Percentiles rank a stretch among this genome's conserved stretches.
Evolutionary conservation across 768 basidiomycete genomes (phyloP).

Genomic region (Pleurotus tuoliensis): DNA sequence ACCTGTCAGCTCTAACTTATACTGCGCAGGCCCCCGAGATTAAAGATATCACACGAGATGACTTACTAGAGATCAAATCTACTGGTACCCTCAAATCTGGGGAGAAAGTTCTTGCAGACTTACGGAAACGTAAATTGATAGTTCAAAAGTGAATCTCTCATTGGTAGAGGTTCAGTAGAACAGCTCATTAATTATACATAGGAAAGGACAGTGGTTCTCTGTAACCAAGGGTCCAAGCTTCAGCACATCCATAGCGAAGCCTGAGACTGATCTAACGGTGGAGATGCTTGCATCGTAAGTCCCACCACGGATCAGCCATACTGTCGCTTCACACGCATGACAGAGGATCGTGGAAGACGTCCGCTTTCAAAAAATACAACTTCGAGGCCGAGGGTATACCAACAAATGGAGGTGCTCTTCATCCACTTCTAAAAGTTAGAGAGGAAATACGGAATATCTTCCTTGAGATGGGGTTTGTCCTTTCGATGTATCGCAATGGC

Average conservation of each 20-base stretch:
- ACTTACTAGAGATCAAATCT: slow-evolving; percentile 68
- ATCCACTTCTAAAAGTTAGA: slow-evolving; percentile 94
- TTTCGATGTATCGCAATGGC: background rate
- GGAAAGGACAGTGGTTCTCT: slow-evolving; percentile 95
- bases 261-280: slow-evolving; percentile 92
- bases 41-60: slow-evolving; percentile 68
- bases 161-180: background rate
- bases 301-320: background rate
- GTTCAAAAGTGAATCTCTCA: slow-evolving; percentile 63
- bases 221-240: slow-evolving; percentile 83
- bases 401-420: slow-evolving; percentile 86
- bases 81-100: slow-evolving; percentile 70
- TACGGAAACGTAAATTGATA: slow-evolving; percentile 89
- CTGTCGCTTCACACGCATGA: slow-evolving; percentile 8
- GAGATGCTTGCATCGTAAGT: slow-evolving; percentile 92
- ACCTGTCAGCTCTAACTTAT: slow-evolving; percentile 6
- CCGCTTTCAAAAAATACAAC: slow-evolving; percentile 97
- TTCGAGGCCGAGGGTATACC: slow-evolving; percentile 95
- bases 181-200: slow-evolving; percentile 25
- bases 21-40: slow-evolving; percentile 54
- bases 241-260: slow-evolving; percentile 87
- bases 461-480: slow-evolving; percentile 86
- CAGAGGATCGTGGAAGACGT: slow-evolving; percentile 92
- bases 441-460: slow-evolving; percentile 98
- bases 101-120: slow-evolving; percentile 80